Evolutionary conservation across 441 rosid species (phyloP).

Genomic region (Biscutella auriculata): DNA sequence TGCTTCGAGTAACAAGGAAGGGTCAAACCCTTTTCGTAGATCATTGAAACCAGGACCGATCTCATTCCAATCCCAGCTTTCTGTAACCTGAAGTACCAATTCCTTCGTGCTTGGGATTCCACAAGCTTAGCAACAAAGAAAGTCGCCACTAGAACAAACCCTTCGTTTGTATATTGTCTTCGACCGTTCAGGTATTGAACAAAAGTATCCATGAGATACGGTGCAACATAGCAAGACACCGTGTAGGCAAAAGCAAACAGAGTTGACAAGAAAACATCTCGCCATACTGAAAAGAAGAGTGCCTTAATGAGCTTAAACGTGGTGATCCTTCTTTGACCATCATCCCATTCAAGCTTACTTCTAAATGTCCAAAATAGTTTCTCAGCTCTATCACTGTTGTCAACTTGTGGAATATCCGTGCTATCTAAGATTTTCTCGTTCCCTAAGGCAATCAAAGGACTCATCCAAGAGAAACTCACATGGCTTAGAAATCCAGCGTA

Average conservation of each 20-base stretch:
- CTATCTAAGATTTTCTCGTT: slow-evolving; percentile 64
- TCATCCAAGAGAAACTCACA: slow-evolving; percentile 70
- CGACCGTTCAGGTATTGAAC: slow-evolving; percentile 68
- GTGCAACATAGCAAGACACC: slow-evolving; percentile 63
- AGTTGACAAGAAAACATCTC: slow-evolving; percentile 50
- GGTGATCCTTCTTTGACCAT: slow-evolving; percentile 30
- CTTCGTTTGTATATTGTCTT: slow-evolving; percentile 22
- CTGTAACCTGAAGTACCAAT: slow-evolving; percentile 35
- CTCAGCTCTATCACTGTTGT: slow-evolving; percentile 40
- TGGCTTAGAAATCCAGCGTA: slow-evolving; percentile 45
- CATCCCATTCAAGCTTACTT: slow-evolving; percentile 37
- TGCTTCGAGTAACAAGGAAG: slow-evolving; percentile 34
- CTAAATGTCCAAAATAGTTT: slow-evolving; percentile 36
- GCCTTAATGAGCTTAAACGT: slow-evolving; percentile 51
- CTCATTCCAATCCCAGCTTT: slow-evolving; percentile 33
- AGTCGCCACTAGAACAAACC: slow-evolving; percentile 25
- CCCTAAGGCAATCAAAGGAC: slow-evolving; percentile 57
- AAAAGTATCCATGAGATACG: slow-evolving; percentile 66
- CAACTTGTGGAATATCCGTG: slow-evolving; percentile 78
- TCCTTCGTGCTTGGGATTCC: slow-evolving; percentile 34
- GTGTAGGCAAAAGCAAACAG: slow-evolving; percentile 35
- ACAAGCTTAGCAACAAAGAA: slow-evolving; percentile 43
- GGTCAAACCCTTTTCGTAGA: slow-evolving; percentile 38
- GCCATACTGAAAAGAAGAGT: slow-evolving; percentile 47
- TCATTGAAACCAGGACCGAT: slow-evolving; percentile 33